Evolutionary conservation across 352 stramenopile species (phyloP), one percentile per base, ranked within the genome.

Genomic region (Elongisporangium anandrum): DNA sequence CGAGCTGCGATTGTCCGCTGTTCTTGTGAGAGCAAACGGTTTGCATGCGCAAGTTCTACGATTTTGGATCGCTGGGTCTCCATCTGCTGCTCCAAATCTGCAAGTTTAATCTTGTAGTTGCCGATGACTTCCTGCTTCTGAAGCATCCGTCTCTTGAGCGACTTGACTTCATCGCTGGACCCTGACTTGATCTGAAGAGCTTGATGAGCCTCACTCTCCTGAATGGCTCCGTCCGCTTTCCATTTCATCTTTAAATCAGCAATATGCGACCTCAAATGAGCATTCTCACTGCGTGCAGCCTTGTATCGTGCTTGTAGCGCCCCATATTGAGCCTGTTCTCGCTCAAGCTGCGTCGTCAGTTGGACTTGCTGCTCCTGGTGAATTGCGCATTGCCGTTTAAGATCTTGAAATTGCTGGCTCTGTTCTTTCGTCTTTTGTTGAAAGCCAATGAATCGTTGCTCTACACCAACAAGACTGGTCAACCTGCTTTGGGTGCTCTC

Each of bases 91-190:
- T 85, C 74, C 45, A 68, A 39, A 10, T 68, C 63, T 0, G 65
- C 52, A 16, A 79, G 12, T 23, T 88, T 83, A 26, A 63, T 58
- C 47, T 83, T 83, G 50, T 73, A 74, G 5, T 61, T 69, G 3
- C 72, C 26, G 20, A 85, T 63, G 22, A 88, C 60, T 17, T 85
- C 72, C 54, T 88, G 79, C 38, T 88, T 88, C 26, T 85, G 72
- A 10, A 88, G 39, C 19, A 87, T 70, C 5, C 79, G 79, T 34
- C 69, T 63, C 54, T 79, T 74, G 19, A 88, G 63, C 16, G 63
- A 56, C 20, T 81, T 81, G 23, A 60, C 38, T 57, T 87, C 69
- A n/a, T 71, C 66, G 6, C 53, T 61, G 13, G 56, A 16, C 15
- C 49, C n/a, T n/a, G 6, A 4, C 15, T 47, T 48, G 38, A 17